A percentile compares a stretch with the other conserved stretches of the same genome.
Evolutionary conservation across 495 filamentous ascomycete species (phyloP).

Genomic region (Elaphomyces granulatus): DNA sequence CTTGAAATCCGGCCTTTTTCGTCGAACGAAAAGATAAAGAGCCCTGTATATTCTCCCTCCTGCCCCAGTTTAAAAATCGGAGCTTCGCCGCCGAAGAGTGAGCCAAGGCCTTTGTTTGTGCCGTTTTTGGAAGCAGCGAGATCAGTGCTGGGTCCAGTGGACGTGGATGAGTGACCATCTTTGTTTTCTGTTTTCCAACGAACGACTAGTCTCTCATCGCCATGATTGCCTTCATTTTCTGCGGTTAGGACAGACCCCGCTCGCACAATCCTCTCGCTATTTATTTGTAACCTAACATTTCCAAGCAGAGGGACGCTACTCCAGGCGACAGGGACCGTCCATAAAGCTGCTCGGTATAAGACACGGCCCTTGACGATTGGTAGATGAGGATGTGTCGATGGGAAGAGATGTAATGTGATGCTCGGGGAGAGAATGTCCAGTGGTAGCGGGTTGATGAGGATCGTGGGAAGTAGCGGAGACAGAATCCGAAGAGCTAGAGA

Average conservation of each 20-base stretch:
- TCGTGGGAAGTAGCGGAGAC: conserved; percentile 71
- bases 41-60: conserved; percentile 40
- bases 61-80: conserved; percentile 61
- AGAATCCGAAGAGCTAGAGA: conserved; percentile 64
- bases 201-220: conserved; percentile 69
- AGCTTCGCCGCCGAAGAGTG: conserved; percentile 42
- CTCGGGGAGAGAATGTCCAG: conserved; percentile 74
- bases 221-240: conserved; percentile 20
- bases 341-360: conserved; percentile 81
- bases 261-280: conserved; percentile 73
- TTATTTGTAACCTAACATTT: conserved; percentile 72
- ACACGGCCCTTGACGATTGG: conserved; percentile 81
- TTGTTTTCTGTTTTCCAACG: conserved; percentile 58
- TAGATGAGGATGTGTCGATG: conserved; percentile 89
- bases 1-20: conserved; percentile 65
- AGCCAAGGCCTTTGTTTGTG: conserved; percentile 26
- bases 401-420: conserved; percentile 91
- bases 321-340: conserved; percentile 93
- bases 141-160: conserved; percentile 16
- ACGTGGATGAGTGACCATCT: neutral
- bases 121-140: conserved; percentile 13
- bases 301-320: conserved; percentile 78
- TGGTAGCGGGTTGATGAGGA: conserved; percentile 70
- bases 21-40: conserved; percentile 96
- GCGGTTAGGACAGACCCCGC: conserved; percentile 26